Percentiles rank a stretch among this genome's conserved stretches.
Conservation (phyloP, 2,329 filamentous ascomycete species). For the Pyrenochaeta sp. region DNA sequence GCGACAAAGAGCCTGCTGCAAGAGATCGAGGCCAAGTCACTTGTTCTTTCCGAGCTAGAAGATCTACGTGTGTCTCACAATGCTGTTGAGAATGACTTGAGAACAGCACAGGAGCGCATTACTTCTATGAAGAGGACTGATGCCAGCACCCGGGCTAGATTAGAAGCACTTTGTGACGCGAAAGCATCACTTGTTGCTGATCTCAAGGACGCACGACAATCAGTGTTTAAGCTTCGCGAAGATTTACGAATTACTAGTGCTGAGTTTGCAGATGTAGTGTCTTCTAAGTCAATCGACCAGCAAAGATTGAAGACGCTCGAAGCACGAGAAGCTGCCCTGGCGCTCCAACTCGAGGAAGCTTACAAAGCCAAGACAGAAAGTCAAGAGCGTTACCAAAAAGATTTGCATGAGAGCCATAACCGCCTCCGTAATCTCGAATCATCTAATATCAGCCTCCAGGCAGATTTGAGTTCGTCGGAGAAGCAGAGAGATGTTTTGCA, state of each 20-base stretch:
- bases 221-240: constrained; percentile 26
- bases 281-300: constrained; percentile 26
- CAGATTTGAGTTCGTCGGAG: constrained; percentile 24
- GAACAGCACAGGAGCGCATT: constrained; percentile 31
- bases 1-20: constrained; percentile 19
- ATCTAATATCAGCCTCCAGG: constrained; percentile 26
- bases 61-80: constrained; percentile 23
- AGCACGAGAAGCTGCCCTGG: constrained; percentile 22
- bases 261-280: constrained; percentile 34
- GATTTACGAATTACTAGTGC: constrained; percentile 28
- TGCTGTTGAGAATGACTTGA: constrained; percentile 26
- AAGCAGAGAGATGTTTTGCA: constrained; percentile 21
- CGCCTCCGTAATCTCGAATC: constrained; percentile 35
- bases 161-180: constrained; percentile 27
- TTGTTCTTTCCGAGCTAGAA: constrained; percentile 33
- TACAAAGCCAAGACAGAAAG: constrained; percentile 20
- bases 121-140: constrained; percentile 26
- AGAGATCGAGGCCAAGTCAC: constrained; percentile 18
- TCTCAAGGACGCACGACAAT: constrained; percentile 27
- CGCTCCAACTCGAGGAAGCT: constrained; percentile 26
- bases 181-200: constrained; percentile 30
- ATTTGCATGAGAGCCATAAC: constrained; percentile 22
- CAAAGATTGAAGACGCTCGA: constrained; percentile 31
- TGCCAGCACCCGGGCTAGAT: constrained; percentile 19
- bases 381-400: constrained; percentile 18